Base-by-base conservation (phyloP, 169 alveolate species). In the Cryptosporidium sp. region DNA sequence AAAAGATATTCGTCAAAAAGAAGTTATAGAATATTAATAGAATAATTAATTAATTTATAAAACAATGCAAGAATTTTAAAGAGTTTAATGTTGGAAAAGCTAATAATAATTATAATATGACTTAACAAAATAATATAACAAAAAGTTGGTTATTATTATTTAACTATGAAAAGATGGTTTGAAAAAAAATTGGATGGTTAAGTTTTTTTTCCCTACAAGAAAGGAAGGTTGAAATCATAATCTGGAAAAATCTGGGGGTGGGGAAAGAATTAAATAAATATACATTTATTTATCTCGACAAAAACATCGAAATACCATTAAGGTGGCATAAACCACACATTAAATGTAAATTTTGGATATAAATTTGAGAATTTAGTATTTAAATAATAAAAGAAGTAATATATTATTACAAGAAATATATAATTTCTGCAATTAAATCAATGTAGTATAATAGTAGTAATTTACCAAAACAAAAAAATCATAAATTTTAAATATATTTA, bases 331-430 rank as follows among this genome's bases (percentile, higher is more conserved):
- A n/a, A 56, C 67, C 67, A 56, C 67, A 56, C 67, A 56, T 23
- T 23, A 56, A 56, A 26, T 56, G 67, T 56, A 56, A 56, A 56
- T 56, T 16, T 56, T 56, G 67, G 67, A 23, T 0, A 53, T 53
- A 56, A 56, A 56, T 56, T 56, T 56, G 26, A 26, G 67, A 56
- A 56, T 56, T 56, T 56, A 6, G 67, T 56, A 26, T 56, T 56
- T 56, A 56, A 42, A 26, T 3, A 56, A 21, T 56, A 23, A 37
- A 48, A 14, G 35, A 31, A 31, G 35, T 31, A 31, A 31, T 31
- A 31, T 31, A 31, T 31, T 31, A 31, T 31, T 31, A 31, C 35
- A 31, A 31, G 9, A 37, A 37, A 37, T 37, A 5, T 21, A 23
- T 56, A 56, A 23, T n/a, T 56, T n/a, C 0, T 9, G 37, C 0